phyloP scores from a whole-genome alignment of 495 filamentous ascomycete genomes.

The Penicillium lividum region DNA sequence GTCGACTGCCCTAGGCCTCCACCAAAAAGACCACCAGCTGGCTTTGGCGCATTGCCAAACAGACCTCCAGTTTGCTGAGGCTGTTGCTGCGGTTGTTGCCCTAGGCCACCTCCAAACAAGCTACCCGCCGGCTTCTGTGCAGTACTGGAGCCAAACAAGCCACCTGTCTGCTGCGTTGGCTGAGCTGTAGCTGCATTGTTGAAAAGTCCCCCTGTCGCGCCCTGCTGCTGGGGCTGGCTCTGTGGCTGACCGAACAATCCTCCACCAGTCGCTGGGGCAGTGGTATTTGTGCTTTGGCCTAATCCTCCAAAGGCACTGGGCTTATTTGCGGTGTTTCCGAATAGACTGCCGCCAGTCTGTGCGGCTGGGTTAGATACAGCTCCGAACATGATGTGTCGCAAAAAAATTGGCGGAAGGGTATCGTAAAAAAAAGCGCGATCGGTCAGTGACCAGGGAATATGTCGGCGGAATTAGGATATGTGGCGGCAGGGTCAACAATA shows the following conservation, averaged over 20 bases:
- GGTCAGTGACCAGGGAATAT: conserved; percentile 1
- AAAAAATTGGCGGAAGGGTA: conserved; percentile 19
- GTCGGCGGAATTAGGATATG: background rate
- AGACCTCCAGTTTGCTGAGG: conserved; percentile 24
- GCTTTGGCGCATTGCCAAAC: conserved; percentile 36
- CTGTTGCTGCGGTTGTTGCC: conserved; percentile 21
- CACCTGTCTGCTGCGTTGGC: conserved; percentile 29
- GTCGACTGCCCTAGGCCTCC: conserved; percentile 27
- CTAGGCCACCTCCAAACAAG: conserved; percentile 28
- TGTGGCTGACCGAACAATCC: conserved; percentile 31
- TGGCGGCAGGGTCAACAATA: background rate
- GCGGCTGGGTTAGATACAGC: conserved; percentile 24
- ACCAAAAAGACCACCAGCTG: conserved; percentile 36
- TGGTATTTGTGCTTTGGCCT: conserved; percentile 22
- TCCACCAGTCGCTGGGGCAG: conserved; percentile 21
- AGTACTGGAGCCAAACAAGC: conserved; percentile 37
- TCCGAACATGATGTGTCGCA: conserved; percentile 40
- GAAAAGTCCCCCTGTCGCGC: conserved; percentile 14
- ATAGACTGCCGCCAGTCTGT: conserved; percentile 24
- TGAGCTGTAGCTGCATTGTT: conserved; percentile 32
- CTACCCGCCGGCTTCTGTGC: conserved; percentile 35
- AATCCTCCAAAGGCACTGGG: conserved; percentile 38
- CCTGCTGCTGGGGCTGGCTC: conserved; percentile 26
- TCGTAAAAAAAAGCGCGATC: conserved; percentile 21
- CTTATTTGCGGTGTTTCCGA: conserved; percentile 38